A percentile compares a stretch with the other conserved stretches of the same genome.
Conservation (phyloP, 176 grass and related monocot genomes). For the Aegilops sharonensis region DNA sequence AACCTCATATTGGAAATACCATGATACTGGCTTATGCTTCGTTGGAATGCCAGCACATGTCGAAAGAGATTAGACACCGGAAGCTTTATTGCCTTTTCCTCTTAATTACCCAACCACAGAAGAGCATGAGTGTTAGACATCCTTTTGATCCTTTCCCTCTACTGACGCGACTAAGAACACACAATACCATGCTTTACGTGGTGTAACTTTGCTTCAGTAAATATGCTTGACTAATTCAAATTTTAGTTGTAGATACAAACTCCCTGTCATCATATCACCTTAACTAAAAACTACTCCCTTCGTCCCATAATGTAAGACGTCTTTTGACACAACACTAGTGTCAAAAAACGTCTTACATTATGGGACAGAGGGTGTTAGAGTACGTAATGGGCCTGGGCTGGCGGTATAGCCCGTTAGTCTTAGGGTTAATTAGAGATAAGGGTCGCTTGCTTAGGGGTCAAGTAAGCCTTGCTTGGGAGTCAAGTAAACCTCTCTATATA, state of each 20-base stretch:
- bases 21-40: background rate
- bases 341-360: too few species aligned
- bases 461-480: too few species aligned
- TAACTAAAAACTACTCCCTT: background rate
- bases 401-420: too few species aligned
- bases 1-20: background rate
- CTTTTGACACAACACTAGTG: too few species aligned
- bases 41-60: background rate
- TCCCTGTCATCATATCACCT: background rate
- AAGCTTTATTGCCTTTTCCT: conserved; percentile 26
- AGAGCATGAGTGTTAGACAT: background rate
- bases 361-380: too few species aligned
- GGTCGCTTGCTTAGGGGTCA: too few species aligned
- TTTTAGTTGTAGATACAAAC: background rate
- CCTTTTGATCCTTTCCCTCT: background rate
- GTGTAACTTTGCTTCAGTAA: conserved; percentile 1
- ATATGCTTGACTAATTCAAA: background rate
- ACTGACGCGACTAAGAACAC: background rate
- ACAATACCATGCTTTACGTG: background rate
- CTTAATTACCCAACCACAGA: background rate
- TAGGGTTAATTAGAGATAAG: too few species aligned
- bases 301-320: too few species aligned
- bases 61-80: background rate
- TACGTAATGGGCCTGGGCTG: too few species aligned
- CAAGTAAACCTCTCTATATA: too few species aligned